phyloP scores from a whole-genome alignment of 352 stramenopile genomes.

The Elongisporangium undulatum region DNA sequence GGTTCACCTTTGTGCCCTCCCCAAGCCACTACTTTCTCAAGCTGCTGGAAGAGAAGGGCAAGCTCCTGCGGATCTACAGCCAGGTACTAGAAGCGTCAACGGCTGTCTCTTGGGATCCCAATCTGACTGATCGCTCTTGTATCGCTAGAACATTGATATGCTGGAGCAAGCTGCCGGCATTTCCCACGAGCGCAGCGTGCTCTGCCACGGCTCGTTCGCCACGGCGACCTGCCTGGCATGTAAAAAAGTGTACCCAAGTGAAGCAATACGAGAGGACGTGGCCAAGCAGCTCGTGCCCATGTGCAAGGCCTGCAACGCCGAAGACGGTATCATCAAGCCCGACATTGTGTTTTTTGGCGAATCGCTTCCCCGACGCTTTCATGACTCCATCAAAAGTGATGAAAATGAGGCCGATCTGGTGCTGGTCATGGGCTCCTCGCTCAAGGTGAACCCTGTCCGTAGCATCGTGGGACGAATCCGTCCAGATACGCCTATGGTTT shows the following conservation, averaged over 20 bases:
- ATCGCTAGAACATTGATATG: constrained; percentile 98
- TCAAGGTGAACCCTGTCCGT: constrained; percentile 96
- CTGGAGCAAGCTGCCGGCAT: constrained; percentile 93
- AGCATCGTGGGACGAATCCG: constrained; percentile 82
- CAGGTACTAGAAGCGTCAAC: constrained; percentile 28
- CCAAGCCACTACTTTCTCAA: constrained; percentile 96
- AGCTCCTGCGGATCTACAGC: constrained; percentile 93
- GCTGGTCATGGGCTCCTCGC: constrained; percentile 98
- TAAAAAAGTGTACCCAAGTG: constrained; percentile 67
- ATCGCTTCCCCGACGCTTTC: constrained; percentile 88
- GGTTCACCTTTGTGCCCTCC: constrained; percentile 82
- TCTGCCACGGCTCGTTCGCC: constrained; percentile 94
- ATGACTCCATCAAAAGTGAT: constrained; percentile 76
- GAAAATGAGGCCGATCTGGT: constrained; percentile 92
- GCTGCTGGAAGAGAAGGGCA: constrained; percentile 88
- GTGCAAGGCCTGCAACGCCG: constrained; percentile 55
- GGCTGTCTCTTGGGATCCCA: not conserved
- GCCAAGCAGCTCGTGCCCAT: constrained; percentile 76
- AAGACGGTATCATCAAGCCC: constrained; percentile 95
- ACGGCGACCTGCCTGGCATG: constrained; percentile 92
- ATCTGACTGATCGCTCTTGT: not conserved
- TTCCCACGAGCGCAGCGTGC: constrained; percentile 85
- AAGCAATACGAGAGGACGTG: constrained; percentile 86
- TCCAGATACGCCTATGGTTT: constrained; percentile 78
- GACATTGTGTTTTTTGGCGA: constrained; percentile 99